phyloP scores from a whole-genome alignment of 768 basidiomycete genomes.

The Pleurotus cornucopiae region DNA sequence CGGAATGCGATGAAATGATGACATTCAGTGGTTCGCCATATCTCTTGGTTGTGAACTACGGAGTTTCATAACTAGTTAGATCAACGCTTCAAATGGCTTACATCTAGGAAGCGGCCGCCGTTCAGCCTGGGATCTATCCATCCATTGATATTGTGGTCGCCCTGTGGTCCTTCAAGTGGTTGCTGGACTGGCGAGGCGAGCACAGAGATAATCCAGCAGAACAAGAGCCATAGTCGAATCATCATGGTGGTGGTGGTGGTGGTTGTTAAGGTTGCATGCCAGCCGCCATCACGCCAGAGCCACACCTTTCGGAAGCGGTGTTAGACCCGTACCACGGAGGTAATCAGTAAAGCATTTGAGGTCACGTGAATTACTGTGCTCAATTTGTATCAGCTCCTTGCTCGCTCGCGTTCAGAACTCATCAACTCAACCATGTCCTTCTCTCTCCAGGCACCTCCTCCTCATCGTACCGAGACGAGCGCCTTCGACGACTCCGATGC shows the following conservation, averaged over 20 bases:
- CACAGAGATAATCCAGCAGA: slow-evolving; percentile 5
- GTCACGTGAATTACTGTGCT: no score
- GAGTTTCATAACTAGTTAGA: slow-evolving; percentile 2
- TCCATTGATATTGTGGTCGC: slow-evolving; percentile 16
- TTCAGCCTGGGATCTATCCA: slow-evolving; percentile 68
- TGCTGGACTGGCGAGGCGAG: slow-evolving; percentile 13
- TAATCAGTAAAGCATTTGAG: background rate
- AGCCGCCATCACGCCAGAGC: slow-evolving; percentile 4
- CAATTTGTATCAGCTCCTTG: background rate
- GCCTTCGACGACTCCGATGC: slow-evolving; percentile 47
- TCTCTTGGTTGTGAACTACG: slow-evolving; percentile 58
- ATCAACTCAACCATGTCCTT: slow-evolving; percentile 25
- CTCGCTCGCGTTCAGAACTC: slow-evolving; percentile 19
- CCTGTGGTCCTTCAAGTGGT: slow-evolving; percentile 7
- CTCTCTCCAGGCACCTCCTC: slow-evolving; percentile 23
- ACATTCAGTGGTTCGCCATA: slow-evolving; percentile 83
- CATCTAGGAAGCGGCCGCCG: slow-evolving; percentile 76
- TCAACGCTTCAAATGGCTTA: slow-evolving; percentile 27
- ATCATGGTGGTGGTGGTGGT: background rate
- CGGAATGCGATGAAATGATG: slow-evolving; percentile 74
- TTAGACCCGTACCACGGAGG: background rate
- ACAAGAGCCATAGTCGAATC: slow-evolving; percentile 1
- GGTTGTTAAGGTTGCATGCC: slow-evolving; percentile 4
- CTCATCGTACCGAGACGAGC: slow-evolving; percentile 16
- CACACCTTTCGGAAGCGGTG: slow-evolving; percentile 3